A percentile compares a stretch with the other conserved stretches of the same genome.
Evolutionary conservation across 2,329 filamentous ascomycete species (phyloP).

Genomic region (Sphaerulina musiva): DNA sequence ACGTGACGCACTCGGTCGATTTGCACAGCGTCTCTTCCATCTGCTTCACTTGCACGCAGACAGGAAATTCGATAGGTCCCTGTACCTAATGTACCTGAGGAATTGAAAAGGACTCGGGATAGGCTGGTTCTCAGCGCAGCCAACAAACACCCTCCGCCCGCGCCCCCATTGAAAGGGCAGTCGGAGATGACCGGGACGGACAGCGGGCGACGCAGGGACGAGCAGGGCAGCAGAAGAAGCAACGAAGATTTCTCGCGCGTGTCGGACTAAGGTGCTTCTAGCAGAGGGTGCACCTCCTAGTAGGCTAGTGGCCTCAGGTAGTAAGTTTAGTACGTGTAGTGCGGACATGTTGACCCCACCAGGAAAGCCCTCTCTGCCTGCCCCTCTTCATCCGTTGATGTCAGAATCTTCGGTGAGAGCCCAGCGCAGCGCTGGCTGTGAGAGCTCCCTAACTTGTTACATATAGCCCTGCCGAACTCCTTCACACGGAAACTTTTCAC

Average conservation of each 20-base stretch:
- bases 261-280: too few species aligned
- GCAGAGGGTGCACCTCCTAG: too few species aligned
- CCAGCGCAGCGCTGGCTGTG: too few species aligned
- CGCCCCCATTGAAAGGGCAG: neutral
- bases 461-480: conserved; percentile 1
- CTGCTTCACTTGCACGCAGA: neutral
- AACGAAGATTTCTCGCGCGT: neutral
- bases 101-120: neutral
- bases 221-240: neutral
- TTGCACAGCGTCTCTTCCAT: neutral
- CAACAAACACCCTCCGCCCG: too few species aligned
- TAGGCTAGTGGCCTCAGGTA: too few species aligned
- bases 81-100: neutral
- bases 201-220: neutral
- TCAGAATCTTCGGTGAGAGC: too few species aligned
- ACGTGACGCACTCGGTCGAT: neutral
- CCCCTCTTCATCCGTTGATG: too few species aligned
- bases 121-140: too few species aligned
- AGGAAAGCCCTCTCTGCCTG: too few species aligned
- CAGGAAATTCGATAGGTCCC: neutral
- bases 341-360: too few species aligned
- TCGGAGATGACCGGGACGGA: conserved; percentile 3
- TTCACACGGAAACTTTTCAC: neutral
- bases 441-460: neutral
- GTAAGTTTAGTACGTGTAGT: too few species aligned